phyloP scores from a whole-genome alignment of 305 asterid species.

The Ruellia speciosa region DNA sequence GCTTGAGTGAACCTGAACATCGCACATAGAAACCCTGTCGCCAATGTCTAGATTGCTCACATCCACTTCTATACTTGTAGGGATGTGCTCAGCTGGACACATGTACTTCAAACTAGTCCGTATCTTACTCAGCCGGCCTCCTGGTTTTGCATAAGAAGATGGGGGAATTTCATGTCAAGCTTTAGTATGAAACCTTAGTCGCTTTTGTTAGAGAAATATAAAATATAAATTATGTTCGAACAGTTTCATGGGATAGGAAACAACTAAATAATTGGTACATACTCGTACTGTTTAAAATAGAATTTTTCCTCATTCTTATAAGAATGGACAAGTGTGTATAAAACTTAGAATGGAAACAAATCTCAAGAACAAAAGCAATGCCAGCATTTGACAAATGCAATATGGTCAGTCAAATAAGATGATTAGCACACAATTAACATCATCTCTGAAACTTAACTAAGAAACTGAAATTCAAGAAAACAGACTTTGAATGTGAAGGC shows the following conservation, averaged over 20 bases:
- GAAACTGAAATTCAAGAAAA: no score
- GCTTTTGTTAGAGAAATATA: not conserved
- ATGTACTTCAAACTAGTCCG: slow-evolving; percentile 54
- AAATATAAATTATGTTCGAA: not conserved
- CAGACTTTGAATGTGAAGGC: no score
- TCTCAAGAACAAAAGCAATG: no score
- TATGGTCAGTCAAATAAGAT: no score
- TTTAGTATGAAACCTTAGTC: not conserved
- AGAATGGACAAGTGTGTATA: not conserved
- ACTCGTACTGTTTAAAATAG: no score
- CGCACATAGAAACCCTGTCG: slow-evolving; percentile 52
- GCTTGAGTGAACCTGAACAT: slow-evolving; percentile 53
- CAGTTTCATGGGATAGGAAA: not conserved
- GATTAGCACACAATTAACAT: no score
- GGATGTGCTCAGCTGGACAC: slow-evolving; percentile 81
- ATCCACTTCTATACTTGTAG: slow-evolving; percentile 79
- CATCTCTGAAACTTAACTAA: no score
- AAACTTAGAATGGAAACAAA: no score
- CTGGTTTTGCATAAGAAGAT: slow-evolving; percentile 41
- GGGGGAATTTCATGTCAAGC: slow-evolving; percentile 1
- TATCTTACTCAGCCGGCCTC: slow-evolving; percentile 51
- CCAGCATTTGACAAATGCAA: no score
- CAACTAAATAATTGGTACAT: not conserved
- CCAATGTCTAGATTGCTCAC: slow-evolving; percentile 73
- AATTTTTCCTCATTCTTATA: not conserved